Evolutionary conservation across 2,329 filamentous ascomycete genomes (phyloP), one percentile per base, ranked within the genome.

Genomic region (Triangularia verruculosa): DNA sequence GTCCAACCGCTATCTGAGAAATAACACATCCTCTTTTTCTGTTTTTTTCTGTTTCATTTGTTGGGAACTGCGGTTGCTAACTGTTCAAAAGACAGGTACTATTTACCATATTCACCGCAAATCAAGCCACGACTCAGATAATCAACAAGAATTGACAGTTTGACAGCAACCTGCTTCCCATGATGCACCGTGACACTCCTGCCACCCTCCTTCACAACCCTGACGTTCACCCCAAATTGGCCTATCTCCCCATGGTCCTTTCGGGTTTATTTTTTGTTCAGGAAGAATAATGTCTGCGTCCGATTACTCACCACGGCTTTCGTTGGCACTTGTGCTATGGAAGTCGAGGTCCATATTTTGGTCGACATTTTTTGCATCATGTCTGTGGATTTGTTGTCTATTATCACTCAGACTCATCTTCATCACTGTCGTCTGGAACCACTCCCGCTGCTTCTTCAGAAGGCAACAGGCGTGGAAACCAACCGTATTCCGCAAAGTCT

Each of bases 1-100:
- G 88, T 88, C 86, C 89, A 92, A 92, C 88, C 89, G 89, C 89
- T 92, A 87, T 91, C 89, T 91, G 89, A 91, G 67, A 72, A 57
- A 67, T 57, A n/a, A 30, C 55, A 32, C 58, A 67, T 64, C 63
- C 61, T 59, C 53, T 34, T 12, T 27, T 57, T 34, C 24, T 25
- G 64, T 27, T 68, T 66, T 57, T 24, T 59, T 64, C 58, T 22
- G 7, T 64, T 61, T n/a, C n/a, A n/a, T n/a, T n/a, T n/a, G n/a
- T n/a, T 52, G 34, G 32, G 47, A 25, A 54, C 15, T 64, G 51
- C 34, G 63, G 22, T 56, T 55, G 56, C 67, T 67, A 64, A 71
- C 66, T 53, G 54, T 57, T 28, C 20, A 30, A 56, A 67, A 61
- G 32, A 24, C 12, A 47, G 64, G 58, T 12, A 9, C n/a, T 6